phyloP scores from a whole-genome alignment of 768 basidiomycete species.

The Tricholoma terreum region DNA sequence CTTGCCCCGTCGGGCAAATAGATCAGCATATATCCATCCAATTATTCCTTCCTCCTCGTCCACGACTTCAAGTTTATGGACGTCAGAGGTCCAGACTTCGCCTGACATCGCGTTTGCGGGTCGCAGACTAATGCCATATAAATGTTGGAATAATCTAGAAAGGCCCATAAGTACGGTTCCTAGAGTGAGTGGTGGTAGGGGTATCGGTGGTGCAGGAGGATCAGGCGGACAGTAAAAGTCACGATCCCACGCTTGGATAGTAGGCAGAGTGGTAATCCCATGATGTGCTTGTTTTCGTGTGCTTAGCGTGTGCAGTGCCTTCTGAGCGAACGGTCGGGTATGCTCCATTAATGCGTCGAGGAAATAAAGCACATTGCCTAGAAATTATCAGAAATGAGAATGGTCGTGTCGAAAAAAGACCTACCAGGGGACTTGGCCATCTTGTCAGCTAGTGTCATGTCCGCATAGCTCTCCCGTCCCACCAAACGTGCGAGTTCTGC shows the following conservation, averaged over 20 bases:
- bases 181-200: constrained; percentile 73
- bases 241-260: constrained; percentile 93
- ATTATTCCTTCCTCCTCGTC: constrained; percentile 85
- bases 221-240: constrained; percentile 89
- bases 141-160: constrained; percentile 79
- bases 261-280: constrained; percentile 50
- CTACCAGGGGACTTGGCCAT: constrained; percentile 94
- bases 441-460: constrained; percentile 88
- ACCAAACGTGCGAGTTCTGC: constrained; percentile 82
- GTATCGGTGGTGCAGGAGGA: constrained; percentile 68
- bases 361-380: constrained; percentile 87
- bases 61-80: constrained; percentile 90
- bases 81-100: constrained; percentile 87
- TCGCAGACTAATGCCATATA: constrained; percentile 85
- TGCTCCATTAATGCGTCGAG: constrained; percentile 77
- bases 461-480: constrained; percentile 81
- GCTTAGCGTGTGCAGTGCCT: constrained; percentile 65
- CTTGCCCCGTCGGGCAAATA: constrained; percentile 84
- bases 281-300: constrained; percentile 76
- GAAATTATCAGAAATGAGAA: constrained; percentile 1
- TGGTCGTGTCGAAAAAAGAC: constrained; percentile 15
- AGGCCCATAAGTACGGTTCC: constrained; percentile 92
- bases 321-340: constrained; percentile 72
- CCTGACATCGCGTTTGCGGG: constrained; percentile 66
- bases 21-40: constrained; percentile 93